Evolutionary conservation across 148 eudicot genomes (phyloP).

Genomic region (Camellia japonica): DNA sequence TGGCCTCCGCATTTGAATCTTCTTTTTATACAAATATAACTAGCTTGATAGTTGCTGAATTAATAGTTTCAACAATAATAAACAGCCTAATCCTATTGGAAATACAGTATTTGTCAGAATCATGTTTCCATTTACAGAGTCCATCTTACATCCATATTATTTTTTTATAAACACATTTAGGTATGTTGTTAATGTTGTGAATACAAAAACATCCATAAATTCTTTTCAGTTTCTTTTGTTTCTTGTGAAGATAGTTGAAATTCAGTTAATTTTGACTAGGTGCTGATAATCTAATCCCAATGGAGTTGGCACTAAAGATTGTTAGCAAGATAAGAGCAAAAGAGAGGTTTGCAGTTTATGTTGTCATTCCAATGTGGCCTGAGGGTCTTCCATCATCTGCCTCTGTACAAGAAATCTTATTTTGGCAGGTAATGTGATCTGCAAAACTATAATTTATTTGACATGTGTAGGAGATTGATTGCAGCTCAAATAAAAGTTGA

Average conservation of each 20-base stretch:
- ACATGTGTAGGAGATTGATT: not conserved
- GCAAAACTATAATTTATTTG: not conserved
- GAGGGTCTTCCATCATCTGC: constrained; percentile 46
- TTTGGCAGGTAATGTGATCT: constrained; percentile 41
- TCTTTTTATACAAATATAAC: not conserved
- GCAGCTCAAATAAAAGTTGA: not conserved
- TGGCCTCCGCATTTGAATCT: not conserved
- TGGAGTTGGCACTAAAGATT: constrained; percentile 64
- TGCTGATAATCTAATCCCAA: constrained; percentile 66
- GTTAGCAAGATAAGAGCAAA: constrained; percentile 56
- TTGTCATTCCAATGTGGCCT: constrained; percentile 67
- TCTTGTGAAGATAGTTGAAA: not conserved
- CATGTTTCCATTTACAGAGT: not conserved
- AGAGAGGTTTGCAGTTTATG: constrained; percentile 50
- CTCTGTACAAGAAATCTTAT: constrained; percentile 52
- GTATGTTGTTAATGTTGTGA: not conserved
- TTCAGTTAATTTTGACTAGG: constrained; percentile 22
- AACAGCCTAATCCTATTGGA: not conserved
- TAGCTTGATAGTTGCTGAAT: not conserved
- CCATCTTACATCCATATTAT: not conserved
- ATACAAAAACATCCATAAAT: not conserved
- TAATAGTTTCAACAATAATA: not conserved
- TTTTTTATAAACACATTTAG: not conserved
- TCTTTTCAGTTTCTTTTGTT: not conserved
- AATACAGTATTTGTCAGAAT: not conserved